A percentile compares a stretch with the other conserved stretches of the same genome.
phyloP scores from a whole-genome alignment of 768 basidiomycete species.

The Mycena sanguinolenta region DNA sequence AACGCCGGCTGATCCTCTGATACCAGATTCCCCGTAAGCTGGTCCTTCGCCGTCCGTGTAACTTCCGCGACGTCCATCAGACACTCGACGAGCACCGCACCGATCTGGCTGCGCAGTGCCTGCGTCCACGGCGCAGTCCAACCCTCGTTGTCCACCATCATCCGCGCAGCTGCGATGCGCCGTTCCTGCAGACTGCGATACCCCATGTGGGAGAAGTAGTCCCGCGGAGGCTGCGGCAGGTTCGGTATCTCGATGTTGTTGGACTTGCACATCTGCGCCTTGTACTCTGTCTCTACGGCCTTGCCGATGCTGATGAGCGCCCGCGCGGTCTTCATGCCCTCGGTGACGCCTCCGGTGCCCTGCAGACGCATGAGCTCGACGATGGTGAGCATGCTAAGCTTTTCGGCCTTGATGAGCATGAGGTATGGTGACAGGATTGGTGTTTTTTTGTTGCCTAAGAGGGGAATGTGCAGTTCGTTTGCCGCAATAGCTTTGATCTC shows the following conservation, averaged over 20 bases:
- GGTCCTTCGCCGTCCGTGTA: conserved; percentile 68
- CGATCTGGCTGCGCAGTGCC: conserved; percentile 78
- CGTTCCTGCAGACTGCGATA: conserved; percentile 74
- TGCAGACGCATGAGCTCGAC: conserved; percentile 89
- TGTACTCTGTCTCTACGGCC: conserved; percentile 92
- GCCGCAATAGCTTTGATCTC: conserved; percentile 64
- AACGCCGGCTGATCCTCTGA: conserved; percentile 92
- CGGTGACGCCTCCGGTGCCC: conserved; percentile 79
- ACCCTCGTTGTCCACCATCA: conserved; percentile 74
- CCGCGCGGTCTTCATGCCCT: conserved; percentile 92
- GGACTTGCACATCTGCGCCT: conserved; percentile 81
- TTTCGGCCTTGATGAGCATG: conserved; percentile 78
- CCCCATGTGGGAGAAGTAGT: conserved; percentile 69
- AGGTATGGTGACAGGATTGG: conserved; percentile 75
- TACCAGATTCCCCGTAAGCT: conserved; percentile 70
- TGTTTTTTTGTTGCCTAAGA: conserved; percentile 6
- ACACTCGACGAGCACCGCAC: conserved; percentile 85
- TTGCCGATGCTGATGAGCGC: conserved; percentile 85
- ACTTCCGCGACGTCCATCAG: conserved; percentile 90
- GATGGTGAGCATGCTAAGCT: conserved; percentile 89
- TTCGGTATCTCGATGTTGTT: conserved; percentile 67
- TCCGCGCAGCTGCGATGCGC: conserved; percentile 75
- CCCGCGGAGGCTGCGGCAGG: conserved; percentile 45
- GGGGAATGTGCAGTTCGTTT: conserved; percentile 45
- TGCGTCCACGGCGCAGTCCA: conserved; percentile 92